Evolutionary conservation across 176 grass and related monocot species (phyloP).

Genomic region (bread wheat (Triticum aestivum)): IWGSC_CS_RefSeq_v2.1 NC_057803.1:631385230-631385729

Average conservation of each 20-base stretch:
- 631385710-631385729: background rate
- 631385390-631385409: background rate
- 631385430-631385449: slow-evolving; percentile 16
- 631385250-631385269: no score
- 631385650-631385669: background rate
- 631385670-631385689: background rate
- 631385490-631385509: background rate
- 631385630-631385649: background rate
- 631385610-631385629: background rate
- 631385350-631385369: no score
- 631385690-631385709: background rate
- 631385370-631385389: background rate
- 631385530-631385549: background rate
- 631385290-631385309: no score
- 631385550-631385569: background rate
- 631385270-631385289: no score
- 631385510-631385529: background rate
- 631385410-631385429: background rate
- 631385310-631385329: no score
- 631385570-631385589: slow-evolving; percentile 21
- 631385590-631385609: slow-evolving; percentile 44
- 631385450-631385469: background rate
- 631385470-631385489: background rate
- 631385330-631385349: no score
- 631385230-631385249: no score